These are phyloP conservation scores for Macrolepiota albuminosa DNA, from an alignment of 768 basidiomycete species.

Conservation along the genomic window DNA sequence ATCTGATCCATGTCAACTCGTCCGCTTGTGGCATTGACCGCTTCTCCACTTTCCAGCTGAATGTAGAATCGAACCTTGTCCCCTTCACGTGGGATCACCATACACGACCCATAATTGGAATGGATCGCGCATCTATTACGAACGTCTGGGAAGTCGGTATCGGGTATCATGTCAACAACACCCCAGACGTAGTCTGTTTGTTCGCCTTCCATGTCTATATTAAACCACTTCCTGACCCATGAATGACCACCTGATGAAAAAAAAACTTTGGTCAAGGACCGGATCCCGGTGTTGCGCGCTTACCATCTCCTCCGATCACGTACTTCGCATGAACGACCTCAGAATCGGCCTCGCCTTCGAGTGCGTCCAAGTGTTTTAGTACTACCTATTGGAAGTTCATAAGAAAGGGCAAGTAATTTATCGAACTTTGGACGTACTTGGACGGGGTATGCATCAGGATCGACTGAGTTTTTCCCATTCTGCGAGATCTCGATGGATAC, in stretches of 20 bases:
- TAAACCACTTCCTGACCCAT: constrained; percentile 69
- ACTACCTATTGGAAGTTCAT: constrained; percentile 30
- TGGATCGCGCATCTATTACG: constrained; percentile 63
- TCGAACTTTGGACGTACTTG: constrained; percentile 21
- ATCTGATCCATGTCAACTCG: constrained; percentile 50
- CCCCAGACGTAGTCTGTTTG: constrained; percentile 81
- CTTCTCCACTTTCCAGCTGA: constrained; percentile 51
- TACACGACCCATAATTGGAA: constrained; percentile 61
- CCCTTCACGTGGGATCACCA: constrained; percentile 71
- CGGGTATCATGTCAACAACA: constrained; percentile 64
- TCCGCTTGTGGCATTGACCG: constrained; percentile 38
- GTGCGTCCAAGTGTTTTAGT: constrained; percentile 35
- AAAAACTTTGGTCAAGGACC: not conserved
- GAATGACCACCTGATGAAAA: constrained; percentile 64
- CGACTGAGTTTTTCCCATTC: constrained; percentile 34
- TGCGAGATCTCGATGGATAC: constrained; percentile 41
- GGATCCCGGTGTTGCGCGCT: constrained; percentile 7
- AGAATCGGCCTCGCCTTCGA: constrained; percentile 28
- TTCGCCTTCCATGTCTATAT: constrained; percentile 74
- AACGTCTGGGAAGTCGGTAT: constrained; percentile 78
- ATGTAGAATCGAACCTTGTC: constrained; percentile 69
- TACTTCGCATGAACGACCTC: constrained; percentile 60
- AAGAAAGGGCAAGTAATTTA: not conserved
- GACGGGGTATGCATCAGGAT: constrained; percentile 34
- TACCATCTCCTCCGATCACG: constrained; percentile 74